phyloP scores from a whole-genome alignment of 208 protist species.

The Trypanosoma conorhini region DNA sequence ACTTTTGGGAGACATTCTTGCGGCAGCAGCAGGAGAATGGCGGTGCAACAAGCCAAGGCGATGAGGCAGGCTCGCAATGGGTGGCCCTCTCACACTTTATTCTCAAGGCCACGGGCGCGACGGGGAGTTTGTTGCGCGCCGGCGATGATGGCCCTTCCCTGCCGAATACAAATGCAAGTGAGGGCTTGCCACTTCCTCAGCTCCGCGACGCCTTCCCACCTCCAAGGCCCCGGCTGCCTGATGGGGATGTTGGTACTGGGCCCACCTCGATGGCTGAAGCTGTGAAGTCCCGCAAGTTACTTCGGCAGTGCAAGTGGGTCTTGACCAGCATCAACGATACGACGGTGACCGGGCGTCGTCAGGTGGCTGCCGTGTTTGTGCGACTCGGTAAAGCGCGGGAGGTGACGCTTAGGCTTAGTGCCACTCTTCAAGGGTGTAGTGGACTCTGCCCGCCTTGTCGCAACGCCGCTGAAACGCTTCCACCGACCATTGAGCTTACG shows the following conservation, averaged over 20 bases:
- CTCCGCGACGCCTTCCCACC: neutral
- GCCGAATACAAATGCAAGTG: neutral
- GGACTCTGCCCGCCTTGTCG: neutral
- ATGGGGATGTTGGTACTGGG: neutral
- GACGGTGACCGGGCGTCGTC: constrained; percentile 24
- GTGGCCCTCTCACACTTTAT: constrained; percentile 23
- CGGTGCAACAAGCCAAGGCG: neutral
- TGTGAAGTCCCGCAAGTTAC: constrained; percentile 7
- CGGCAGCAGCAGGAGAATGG: neutral
- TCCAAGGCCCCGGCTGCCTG: neutral
- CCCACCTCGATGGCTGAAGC: neutral
- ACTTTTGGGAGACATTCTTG: constrained; percentile 1
- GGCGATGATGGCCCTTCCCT: neutral
- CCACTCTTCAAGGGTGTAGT: neutral
- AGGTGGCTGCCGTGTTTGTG: constrained; percentile 45
- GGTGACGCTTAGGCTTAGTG: constrained; percentile 29
- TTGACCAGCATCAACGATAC: constrained; percentile 31
- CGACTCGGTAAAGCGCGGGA: constrained; percentile 16
- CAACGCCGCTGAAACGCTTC: constrained; percentile 1
- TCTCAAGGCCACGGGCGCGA: constrained; percentile 1
- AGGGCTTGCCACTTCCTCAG: constrained; percentile 2
- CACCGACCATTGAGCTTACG: constrained; percentile 7
- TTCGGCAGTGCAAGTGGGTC: constrained; percentile 30
- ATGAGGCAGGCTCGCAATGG: neutral
- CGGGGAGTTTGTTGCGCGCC: neutral